Evolutionary conservation across 1,284 basidiomycete species (phyloP), one percentile per base, ranked within the genome.

Genomic region (Coniophora puteana): DNA sequence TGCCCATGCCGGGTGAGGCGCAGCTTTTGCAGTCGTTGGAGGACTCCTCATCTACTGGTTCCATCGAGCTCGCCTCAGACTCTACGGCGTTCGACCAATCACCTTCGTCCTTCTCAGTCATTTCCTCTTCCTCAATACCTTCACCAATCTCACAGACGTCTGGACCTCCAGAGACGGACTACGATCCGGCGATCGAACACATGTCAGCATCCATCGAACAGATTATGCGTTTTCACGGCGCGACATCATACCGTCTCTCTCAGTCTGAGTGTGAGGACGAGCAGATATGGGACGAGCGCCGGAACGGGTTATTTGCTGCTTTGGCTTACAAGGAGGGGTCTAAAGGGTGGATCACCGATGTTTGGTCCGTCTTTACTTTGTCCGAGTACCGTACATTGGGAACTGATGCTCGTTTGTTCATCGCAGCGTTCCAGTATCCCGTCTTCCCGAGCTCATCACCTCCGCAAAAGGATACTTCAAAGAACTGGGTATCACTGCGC

Each of bases 211-310:
- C 76, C 13, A 78, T 80, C 26, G 59, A 76, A 54, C 62, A 18
- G 71, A 89, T 31, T 32, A 69, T 76, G 3, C 65, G 72, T 50
- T 73, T 72, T 48, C 73, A 90, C 54, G 81, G 83, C 2, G 85
- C 82, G 3, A 71, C 69, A 1, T 76, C 78, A 12, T 88, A 89
- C 50, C 70, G 76, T 46, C 75, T 90, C 24, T 85, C 88, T 5
- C 68, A 69, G 40, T 71, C 70, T 43, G 73, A 83, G 20, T 62
- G 75, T 36, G 85, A 90, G 52, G 87, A 86, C 0, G 72, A 73
- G 7, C 79, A 82, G 35, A 67, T 95, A 8, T 96, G 93, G 93
- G 67, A 73, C 36, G 88, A 91, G 40, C 59, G 92, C 25, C 94
- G 93, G 70, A 84, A 86, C 40, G 89, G 85, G 6, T 69, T 85